Conservation (phyloP, 2,329 filamentous ascomycete species). For the Teratosphaeria gauchensis region DNA sequence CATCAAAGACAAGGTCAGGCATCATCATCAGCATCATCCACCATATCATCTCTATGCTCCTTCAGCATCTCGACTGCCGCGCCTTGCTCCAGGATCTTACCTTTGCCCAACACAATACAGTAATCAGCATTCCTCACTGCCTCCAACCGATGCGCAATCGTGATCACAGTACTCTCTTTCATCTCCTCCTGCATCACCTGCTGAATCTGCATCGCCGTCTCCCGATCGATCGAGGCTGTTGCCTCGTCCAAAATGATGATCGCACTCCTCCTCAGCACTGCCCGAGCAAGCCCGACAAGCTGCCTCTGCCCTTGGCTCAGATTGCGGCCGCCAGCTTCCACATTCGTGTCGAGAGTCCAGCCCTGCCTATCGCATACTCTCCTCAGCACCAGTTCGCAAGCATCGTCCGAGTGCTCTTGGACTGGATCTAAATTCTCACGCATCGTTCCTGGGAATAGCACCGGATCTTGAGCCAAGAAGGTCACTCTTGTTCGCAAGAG, state of each 20-base stretch:
- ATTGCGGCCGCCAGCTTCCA: constrained; percentile 53
- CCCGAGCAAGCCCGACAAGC: constrained; percentile 54
- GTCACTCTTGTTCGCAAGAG: constrained; percentile 52
- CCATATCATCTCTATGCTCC: constrained; percentile 8
- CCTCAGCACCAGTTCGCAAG: constrained; percentile 44
- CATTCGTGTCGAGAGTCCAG: constrained; percentile 46
- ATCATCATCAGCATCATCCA: constrained; percentile 5
- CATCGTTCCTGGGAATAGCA: constrained; percentile 54
- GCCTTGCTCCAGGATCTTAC: constrained; percentile 34
- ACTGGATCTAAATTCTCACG: constrained; percentile 55
- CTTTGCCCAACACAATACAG: constrained; percentile 45
- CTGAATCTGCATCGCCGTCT: constrained; percentile 50
- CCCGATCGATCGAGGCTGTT: constrained; percentile 54
- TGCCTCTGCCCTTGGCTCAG: constrained; percentile 57
- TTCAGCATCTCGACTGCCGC: constrained; percentile 23
- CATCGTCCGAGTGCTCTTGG: constrained; percentile 45
- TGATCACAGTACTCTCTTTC: constrained; percentile 51
- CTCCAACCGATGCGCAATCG: constrained; percentile 55
- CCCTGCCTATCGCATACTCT: constrained; percentile 46
- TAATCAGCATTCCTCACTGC: constrained; percentile 51
- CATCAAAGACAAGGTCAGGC: too few species aligned
- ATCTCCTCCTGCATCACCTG: constrained; percentile 47
- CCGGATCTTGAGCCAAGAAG: constrained; percentile 58
- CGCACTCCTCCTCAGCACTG: constrained; percentile 50
- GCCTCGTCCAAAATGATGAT: constrained; percentile 59